These are phyloP conservation scores for Phlegmacium glaucopus DNA, from an alignment of 768 basidiomycete species.

Conservation along the genomic window DNA sequence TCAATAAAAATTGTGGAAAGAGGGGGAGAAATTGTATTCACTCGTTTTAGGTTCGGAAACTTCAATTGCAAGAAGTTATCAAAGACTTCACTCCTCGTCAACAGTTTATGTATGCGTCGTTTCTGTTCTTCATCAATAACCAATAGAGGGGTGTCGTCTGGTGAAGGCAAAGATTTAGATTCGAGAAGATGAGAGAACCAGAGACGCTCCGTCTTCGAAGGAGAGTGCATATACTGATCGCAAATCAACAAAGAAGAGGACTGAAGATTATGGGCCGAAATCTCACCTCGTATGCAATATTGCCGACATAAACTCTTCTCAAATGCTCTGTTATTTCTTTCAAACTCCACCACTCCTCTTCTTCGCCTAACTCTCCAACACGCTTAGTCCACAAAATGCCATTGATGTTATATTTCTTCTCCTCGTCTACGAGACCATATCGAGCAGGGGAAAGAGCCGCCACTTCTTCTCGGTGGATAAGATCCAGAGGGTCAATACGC, in stretches of 20 bases:
- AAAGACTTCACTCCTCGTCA: conserved; percentile 75
- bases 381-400: conserved; percentile 78
- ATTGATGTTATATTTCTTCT: conserved; percentile 62
- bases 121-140: conserved; percentile 35
- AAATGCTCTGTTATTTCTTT: conserved; percentile 69
- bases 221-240: conserved; percentile 75
- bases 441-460: conserved; percentile 73
- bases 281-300: conserved; percentile 79
- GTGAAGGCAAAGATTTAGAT: conserved; percentile 42
- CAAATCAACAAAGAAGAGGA: neutral
- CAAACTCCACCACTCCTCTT: conserved; percentile 57
- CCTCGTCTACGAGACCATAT: conserved; percentile 64
- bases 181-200: conserved; percentile 91
- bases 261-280: neutral
- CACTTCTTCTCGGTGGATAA: conserved; percentile 80
- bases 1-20: neutral
- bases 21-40: conserved; percentile 22
- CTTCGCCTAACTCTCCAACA: conserved; percentile 28
- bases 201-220: conserved; percentile 77
- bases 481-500: conserved; percentile 81
- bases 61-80: conserved; percentile 85
- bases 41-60: conserved; percentile 83
- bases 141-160: conserved; percentile 28
- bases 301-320: conserved; percentile 72
- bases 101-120: conserved; percentile 59